Percentiles rank a stretch among this genome's conserved stretches.
Conservation (phyloP, 2,329 filamentous ascomycete genomes). For the Westerdykella aurantiaca region DNA sequence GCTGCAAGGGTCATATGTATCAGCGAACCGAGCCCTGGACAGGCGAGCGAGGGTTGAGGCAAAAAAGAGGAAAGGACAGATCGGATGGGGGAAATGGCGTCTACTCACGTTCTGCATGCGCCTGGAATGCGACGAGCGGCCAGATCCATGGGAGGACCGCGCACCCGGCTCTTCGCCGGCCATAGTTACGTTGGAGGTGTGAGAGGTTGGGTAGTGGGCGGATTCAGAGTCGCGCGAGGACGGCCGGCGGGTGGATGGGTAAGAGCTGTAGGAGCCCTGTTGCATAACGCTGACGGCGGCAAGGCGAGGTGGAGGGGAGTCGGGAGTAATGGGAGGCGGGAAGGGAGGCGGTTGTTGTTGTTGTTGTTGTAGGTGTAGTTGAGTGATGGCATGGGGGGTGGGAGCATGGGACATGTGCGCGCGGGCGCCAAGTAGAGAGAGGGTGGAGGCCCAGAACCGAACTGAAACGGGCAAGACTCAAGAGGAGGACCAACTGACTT, state of each 20-base stretch:
- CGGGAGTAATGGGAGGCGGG: not conserved
- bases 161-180: slow-evolving; percentile 51
- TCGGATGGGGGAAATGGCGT: not conserved
- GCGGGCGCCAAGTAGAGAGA: no score
- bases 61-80: slow-evolving; percentile 1
- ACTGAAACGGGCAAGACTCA: no score
- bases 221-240: slow-evolving; percentile 15
- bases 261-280: slow-evolving; percentile 10
- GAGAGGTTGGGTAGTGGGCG: slow-evolving; percentile 25
- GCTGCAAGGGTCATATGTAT: slow-evolving; percentile 39
- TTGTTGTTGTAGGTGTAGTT: not conserved
- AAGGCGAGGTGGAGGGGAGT: not conserved
- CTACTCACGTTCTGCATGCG: slow-evolving; percentile 35
- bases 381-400: no score
- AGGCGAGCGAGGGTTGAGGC: slow-evolving; percentile 6
- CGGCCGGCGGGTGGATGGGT: slow-evolving; percentile 6
- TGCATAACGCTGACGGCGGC: slow-evolving; percentile 8
- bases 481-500: not conserved
- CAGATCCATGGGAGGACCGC: slow-evolving; percentile 61
- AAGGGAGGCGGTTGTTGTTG: not conserved
- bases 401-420: not conserved
- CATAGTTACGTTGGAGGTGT: slow-evolving; percentile 50
- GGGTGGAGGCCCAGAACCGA: no score
- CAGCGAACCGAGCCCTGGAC: not conserved
- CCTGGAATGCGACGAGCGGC: slow-evolving; percentile 49